Evolutionary conservation across 805 yeast genomes (phyloP).

Genomic region (Lachancea lanzarotensis): DNA sequence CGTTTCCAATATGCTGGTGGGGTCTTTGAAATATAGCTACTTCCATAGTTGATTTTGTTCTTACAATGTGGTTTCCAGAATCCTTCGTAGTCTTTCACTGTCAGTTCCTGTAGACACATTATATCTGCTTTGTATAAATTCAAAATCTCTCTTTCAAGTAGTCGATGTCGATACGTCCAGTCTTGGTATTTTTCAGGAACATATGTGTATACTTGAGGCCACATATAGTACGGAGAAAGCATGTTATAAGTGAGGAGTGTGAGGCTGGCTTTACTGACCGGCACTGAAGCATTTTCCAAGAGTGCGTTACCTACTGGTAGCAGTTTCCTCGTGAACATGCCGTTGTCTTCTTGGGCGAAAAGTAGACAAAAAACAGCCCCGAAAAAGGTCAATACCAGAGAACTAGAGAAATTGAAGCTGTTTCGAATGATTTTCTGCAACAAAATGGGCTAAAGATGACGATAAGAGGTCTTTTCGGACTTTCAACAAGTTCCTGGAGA

Average conservation of each 20-base stretch:
- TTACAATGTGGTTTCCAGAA: slow-evolving; percentile 36
- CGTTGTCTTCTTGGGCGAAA: not conserved
- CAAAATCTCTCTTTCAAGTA: slow-evolving; percentile 36
- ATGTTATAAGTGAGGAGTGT: slow-evolving; percentile 41
- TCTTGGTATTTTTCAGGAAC: slow-evolving; percentile 41
- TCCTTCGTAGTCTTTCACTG: slow-evolving; percentile 34
- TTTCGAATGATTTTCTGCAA: no score
- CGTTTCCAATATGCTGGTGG: slow-evolving; percentile 49
- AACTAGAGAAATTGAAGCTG: not conserved
- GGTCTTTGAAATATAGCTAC: slow-evolving; percentile 44
- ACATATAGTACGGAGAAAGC: slow-evolving; percentile 50
- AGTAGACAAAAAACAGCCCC: not conserved
- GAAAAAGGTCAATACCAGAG: not conserved
- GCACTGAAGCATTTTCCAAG: slow-evolving; percentile 5
- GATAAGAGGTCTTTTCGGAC: not conserved
- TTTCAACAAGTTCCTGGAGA: no score
- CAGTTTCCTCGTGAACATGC: slow-evolving; percentile 10
- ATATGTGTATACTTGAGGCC: slow-evolving; percentile 51
- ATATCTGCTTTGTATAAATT: slow-evolving; percentile 40
- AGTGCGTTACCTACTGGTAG: slow-evolving; percentile 7
- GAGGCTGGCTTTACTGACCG: slow-evolving; percentile 17
- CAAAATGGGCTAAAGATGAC: not conserved
- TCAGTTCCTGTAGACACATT: slow-evolving; percentile 56
- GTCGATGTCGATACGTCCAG: slow-evolving; percentile 44
- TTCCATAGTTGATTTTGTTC: slow-evolving; percentile 36